These are phyloP conservation scores for Sporothrix inflata DNA, from an alignment of 2,329 filamentous ascomycete genomes.

Conservation along the genomic window DNA sequence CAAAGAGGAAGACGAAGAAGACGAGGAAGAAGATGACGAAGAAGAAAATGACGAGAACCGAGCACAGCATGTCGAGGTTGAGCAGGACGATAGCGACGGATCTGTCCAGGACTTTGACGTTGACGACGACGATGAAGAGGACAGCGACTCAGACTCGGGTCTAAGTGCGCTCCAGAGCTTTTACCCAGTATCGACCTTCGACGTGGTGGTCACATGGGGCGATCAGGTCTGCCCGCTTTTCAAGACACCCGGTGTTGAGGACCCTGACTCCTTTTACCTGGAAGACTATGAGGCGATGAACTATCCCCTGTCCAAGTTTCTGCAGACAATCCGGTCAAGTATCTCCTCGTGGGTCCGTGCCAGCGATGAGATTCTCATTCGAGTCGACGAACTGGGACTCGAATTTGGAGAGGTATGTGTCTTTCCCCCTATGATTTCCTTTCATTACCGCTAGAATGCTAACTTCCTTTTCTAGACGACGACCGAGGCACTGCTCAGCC, in stretches of 20 bases:
- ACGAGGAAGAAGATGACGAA: slow-evolving; percentile 4
- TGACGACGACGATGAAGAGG: slow-evolving; percentile 35
- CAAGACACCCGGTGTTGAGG: slow-evolving; percentile 43
- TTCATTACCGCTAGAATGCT: background rate
- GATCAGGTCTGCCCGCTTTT: slow-evolving; percentile 42
- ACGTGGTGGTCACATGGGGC: slow-evolving; percentile 42
- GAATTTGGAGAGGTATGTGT: slow-evolving; percentile 55
- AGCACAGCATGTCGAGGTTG: background rate
- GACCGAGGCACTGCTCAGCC: slow-evolving; percentile 34
- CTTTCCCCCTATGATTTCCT: background rate
- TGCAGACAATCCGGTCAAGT: slow-evolving; percentile 51
- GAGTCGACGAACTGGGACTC: slow-evolving; percentile 56
- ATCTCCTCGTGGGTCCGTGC: slow-evolving; percentile 50
- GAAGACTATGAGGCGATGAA: slow-evolving; percentile 48
- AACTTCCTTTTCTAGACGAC: slow-evolving; percentile 32
- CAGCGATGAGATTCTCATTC: slow-evolving; percentile 55
- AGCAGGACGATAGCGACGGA: slow-evolving; percentile 20
- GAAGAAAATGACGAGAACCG: slow-evolving; percentile 24
- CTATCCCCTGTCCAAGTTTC: slow-evolving; percentile 49
- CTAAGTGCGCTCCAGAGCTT: slow-evolving; percentile 26
- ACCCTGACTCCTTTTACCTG: slow-evolving; percentile 51
- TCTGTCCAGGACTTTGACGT: slow-evolving; percentile 25
- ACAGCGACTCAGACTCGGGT: slow-evolving; percentile 28
- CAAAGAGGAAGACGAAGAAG: slow-evolving; percentile 32
- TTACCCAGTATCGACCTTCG: slow-evolving; percentile 31